Evolutionary conservation across 768 basidiomycete genomes (phyloP).

Genomic region (Gloeopeniophorella convolvens): DNA sequence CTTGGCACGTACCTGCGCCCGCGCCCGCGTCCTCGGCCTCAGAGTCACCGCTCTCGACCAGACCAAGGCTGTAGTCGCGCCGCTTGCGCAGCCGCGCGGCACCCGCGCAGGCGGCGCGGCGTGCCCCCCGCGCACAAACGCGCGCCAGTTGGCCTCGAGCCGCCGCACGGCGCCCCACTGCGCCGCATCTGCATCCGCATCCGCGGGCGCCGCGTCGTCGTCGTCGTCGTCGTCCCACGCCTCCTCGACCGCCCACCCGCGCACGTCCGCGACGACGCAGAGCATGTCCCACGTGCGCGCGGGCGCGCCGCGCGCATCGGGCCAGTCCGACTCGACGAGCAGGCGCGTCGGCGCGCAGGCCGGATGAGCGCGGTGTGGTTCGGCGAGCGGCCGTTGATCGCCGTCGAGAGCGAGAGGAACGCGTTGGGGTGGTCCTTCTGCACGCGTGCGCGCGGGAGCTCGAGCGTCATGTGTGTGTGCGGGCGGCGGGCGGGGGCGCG

Average conservation of each 20-base stretch:
- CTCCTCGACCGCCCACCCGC: slow-evolving; percentile 67
- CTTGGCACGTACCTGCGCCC: neutral
- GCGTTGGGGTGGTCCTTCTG: slow-evolving; percentile 70
- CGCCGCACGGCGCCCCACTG: slow-evolving; percentile 61
- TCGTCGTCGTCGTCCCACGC: slow-evolving; percentile 38
- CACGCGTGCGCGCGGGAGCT: neutral
- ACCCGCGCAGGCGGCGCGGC: slow-evolving; percentile 7
- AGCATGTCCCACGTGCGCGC: slow-evolving; percentile 74
- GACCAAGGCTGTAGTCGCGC: slow-evolving; percentile 17
- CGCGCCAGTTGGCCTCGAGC: slow-evolving; percentile 66
- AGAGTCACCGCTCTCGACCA: neutral
- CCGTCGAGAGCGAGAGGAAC: slow-evolving; percentile 83
- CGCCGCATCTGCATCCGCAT: slow-evolving; percentile 26
- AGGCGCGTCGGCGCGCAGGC: slow-evolving; percentile 60
- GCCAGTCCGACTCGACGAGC: slow-evolving; percentile 82
- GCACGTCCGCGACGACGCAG: slow-evolving; percentile 61
- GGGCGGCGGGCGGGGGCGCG: neutral
- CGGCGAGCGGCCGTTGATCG: slow-evolving; percentile 69
- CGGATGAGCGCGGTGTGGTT: slow-evolving; percentile 59
- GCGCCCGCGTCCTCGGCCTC: slow-evolving; percentile 8
- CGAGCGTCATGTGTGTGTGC: neutral
- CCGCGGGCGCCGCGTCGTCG: slow-evolving; percentile 23
- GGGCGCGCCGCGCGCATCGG: slow-evolving; percentile 54
- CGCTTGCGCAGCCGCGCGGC: no score
- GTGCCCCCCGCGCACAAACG: slow-evolving; percentile 50